Evolutionary conservation across 2,329 filamentous ascomycete species (phyloP).

Genomic region (Stemphylium vesicarium): DNA sequence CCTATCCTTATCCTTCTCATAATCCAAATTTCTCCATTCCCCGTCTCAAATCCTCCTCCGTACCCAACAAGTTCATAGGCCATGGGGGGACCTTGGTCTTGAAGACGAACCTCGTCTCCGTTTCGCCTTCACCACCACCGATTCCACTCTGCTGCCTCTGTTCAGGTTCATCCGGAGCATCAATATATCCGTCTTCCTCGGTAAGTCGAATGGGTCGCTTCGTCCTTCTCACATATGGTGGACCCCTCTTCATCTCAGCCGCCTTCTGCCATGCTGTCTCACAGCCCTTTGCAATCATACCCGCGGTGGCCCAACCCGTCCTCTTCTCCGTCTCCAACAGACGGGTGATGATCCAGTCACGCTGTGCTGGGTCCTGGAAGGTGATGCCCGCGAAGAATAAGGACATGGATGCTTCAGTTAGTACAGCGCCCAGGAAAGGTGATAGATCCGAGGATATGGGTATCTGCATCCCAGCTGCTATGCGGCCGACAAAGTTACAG

Average conservation of each 20-base stretch:
- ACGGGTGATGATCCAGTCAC: slow-evolving; percentile 77
- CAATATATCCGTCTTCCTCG: slow-evolving; percentile 18
- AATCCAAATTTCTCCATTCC: slow-evolving; percentile 40
- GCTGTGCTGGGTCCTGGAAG: slow-evolving; percentile 73
- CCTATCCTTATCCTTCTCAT: neutral
- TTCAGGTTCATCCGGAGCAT: slow-evolving; percentile 3
- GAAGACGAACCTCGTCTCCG: slow-evolving; percentile 58
- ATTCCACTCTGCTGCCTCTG: neutral
- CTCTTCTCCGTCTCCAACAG: slow-evolving; percentile 77
- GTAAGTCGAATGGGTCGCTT: slow-evolving; percentile 20
- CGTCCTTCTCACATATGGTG: slow-evolving; percentile 63
- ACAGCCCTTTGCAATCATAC: slow-evolving; percentile 81
- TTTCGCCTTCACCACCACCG: slow-evolving; percentile 8
- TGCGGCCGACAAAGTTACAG: slow-evolving; percentile 78
- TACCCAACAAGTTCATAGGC: slow-evolving; percentile 77
- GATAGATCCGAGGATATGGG: slow-evolving; percentile 61
- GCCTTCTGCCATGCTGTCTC: slow-evolving; percentile 84
- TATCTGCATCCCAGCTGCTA: slow-evolving; percentile 71
- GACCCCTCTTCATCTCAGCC: slow-evolving; percentile 74
- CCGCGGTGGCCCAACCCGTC: slow-evolving; percentile 86
- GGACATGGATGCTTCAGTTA: slow-evolving; percentile 82
- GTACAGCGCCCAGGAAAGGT: slow-evolving; percentile 77
- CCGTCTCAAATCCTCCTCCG: slow-evolving; percentile 72
- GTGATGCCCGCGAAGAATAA: slow-evolving; percentile 88
- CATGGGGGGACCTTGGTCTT: slow-evolving; percentile 71